Evolutionary conservation across 192 early-diverging fungal species (phyloP).

Genomic region (Coemansia asiatica): DNA sequence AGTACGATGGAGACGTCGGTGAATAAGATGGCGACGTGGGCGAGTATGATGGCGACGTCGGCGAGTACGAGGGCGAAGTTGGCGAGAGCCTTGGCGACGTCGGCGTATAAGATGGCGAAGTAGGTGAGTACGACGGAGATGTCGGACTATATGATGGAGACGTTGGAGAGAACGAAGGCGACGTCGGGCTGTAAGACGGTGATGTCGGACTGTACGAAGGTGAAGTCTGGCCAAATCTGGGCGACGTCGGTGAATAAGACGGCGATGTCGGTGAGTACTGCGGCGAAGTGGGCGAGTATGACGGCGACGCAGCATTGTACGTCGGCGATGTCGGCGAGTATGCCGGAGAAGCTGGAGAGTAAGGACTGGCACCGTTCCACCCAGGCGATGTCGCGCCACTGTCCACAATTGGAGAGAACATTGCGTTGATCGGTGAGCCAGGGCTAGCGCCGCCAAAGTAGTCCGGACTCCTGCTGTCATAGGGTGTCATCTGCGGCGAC

Average conservation of each 20-base stretch:
- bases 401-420: constrained; percentile 82
- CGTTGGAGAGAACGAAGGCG: constrained; percentile 63
- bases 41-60: constrained; percentile 65
- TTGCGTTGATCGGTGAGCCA: constrained; percentile 72
- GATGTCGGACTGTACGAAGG: constrained; percentile 64
- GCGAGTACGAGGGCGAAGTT: constrained; percentile 55
- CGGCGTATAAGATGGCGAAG: constrained; percentile 77
- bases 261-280: constrained; percentile 68
- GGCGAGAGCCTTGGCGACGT: constrained; percentile 71
- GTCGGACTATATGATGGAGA: constrained; percentile 77
- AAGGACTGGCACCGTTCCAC: constrained; percentile 59
- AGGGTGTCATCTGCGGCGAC: constrained; percentile 81
- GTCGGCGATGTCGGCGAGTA: constrained; percentile 74
- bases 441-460: constrained; percentile 60
- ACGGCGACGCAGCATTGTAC: constrained; percentile 71
- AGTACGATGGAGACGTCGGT: constrained; percentile 62
- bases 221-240: constrained; percentile 63
- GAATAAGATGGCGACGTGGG: constrained; percentile 40
- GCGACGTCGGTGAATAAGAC: constrained; percentile 62
- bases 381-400: constrained; percentile 68
- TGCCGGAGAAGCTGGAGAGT: constrained; percentile 58
- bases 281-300: constrained; percentile 67
- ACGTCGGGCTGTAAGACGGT: constrained; percentile 65
- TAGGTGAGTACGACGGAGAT: constrained; percentile 76
- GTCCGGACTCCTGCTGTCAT: constrained; percentile 69